Evolutionary conservation across 2,329 filamentous ascomycete genomes (phyloP), one percentile per base, ranked within the genome.

Genomic region (Penicillium italicum): DNA sequence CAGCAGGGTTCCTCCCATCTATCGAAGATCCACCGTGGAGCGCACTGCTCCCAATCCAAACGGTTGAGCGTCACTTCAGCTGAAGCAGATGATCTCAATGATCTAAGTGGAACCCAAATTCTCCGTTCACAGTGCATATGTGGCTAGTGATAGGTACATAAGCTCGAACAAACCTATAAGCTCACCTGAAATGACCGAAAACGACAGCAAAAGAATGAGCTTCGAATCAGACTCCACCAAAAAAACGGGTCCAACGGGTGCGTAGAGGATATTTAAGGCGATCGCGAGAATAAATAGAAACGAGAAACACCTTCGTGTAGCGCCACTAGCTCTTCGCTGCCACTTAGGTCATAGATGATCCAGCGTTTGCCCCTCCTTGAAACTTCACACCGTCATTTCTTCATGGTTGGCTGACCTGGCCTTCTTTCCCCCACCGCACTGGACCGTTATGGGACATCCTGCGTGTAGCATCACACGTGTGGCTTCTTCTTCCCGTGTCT

Each of bases 291-390:
- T 53, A 54, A 54, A 44, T 54, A 58, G 40, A 55, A 47, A 20
- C 33, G 31, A 55, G 40, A 55, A 40, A 44, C 47, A 42, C 26
- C 26, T 41, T 37, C 42, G 41, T 40, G 38, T 50, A 48, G 33
- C 47, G 49, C 52, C 48, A 46, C 42, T 45, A 55, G 53, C 50
- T 51, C 55, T 34, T 57, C 57, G 45, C 52, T 59, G 48, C 62
- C 62, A 58, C 53, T 58, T 63, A 41, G 24, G 62, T 64, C 60
- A 60, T 61, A 56, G 62, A 58, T 57, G 60, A 64, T 64, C 62
- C 46, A 55, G 56, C 58, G 55, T 55, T 58, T 49, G 30, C 33
- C 53, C 46, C 43, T 55, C 57, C 50, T 44, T 50, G 30, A 33
- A 33, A 36, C 42, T 46, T 55, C 56, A 51, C 47, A 43, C 46